Percentiles rank a stretch among this genome's conserved stretches.
Conservation (phyloP, 768 basidiomycete species). For the Russula brevipes region DNA sequence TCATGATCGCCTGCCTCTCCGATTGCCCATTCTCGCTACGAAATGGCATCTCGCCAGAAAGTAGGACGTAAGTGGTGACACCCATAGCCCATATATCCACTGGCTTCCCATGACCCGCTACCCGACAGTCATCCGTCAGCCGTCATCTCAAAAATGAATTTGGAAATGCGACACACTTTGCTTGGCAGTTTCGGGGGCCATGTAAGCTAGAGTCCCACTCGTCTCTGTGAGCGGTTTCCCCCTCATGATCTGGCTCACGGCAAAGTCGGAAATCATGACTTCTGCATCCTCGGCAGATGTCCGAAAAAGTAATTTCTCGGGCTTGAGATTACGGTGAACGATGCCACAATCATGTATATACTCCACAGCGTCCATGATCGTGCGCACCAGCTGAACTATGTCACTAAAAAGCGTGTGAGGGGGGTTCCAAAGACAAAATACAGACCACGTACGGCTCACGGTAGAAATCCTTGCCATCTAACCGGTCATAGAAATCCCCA, state of each 20-base stretch:
- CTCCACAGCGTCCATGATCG: conserved; percentile 79
- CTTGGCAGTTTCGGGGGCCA: conserved; percentile 95
- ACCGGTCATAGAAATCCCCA: conserved; percentile 97
- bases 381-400: conserved; percentile 81
- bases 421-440: conserved; percentile 23
- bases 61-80: conserved; percentile 95
- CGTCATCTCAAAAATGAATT: not conserved
- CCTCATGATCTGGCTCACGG: conserved; percentile 84
- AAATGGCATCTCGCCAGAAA: conserved; percentile 93
- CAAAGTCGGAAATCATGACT: conserved; percentile 97
- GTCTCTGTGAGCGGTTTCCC: conserved; percentile 89
- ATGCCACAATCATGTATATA: conserved; percentile 91
- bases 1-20: conserved; percentile 95
- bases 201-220: conserved; percentile 93
- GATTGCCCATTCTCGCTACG: conserved; percentile 82
- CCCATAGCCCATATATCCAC: conserved; percentile 99
- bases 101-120: conserved; percentile 89
- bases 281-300: conserved; percentile 85
- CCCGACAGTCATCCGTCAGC: conserved; percentile 5
- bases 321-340: conserved; percentile 95
- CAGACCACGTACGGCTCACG: conserved; percentile 73
- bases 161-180: conserved; percentile 68
- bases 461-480: conserved; percentile 95
- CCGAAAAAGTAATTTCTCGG: conserved; percentile 95
- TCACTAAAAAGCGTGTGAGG: conserved; percentile 49